A percentile compares a stretch with the other conserved stretches of the same genome.
phyloP scores from a whole-genome alignment of 345 rosid species.

The Hirschfeldia incana region DNA sequence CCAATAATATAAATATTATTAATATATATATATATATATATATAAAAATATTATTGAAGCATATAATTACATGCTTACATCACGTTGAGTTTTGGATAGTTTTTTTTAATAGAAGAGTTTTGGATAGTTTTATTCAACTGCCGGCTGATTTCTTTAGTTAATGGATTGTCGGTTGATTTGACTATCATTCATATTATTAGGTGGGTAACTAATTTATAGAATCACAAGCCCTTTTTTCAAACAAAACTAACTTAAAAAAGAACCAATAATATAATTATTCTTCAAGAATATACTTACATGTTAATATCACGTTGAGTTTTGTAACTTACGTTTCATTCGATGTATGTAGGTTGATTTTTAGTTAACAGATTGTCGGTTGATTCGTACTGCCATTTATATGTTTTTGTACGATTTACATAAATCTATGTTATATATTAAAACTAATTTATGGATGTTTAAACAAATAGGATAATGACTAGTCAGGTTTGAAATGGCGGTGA shows the following conservation, averaged over 20 bases:
- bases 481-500: not conserved
- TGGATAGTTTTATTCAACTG: not conserved
- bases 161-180: conserved; percentile 20
- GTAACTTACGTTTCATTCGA: not conserved
- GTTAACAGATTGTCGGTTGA: conserved; percentile 15
- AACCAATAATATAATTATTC: not conserved
- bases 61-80: not conserved
- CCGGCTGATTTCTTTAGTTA: conserved; percentile 20
- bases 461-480: not conserved
- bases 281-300: not conserved
- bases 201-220: conserved; percentile 2
- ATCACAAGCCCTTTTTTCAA: too few species aligned
- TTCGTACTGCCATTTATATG: conserved; percentile 8
- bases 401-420: not conserved
- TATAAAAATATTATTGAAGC: not conserved
- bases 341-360: conserved; percentile 28
- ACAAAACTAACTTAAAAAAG: not conserved
- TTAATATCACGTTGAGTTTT: not conserved
- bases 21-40: too few species aligned
- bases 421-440: not conserved
- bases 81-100: not conserved
- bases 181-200: conserved; percentile 1
- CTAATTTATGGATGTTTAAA: not conserved
- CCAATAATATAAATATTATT: not conserved
- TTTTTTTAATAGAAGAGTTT: too few species aligned